phyloP scores from a whole-genome alignment of 1,139 yeast species.

The Hansenula sp. region DNA sequence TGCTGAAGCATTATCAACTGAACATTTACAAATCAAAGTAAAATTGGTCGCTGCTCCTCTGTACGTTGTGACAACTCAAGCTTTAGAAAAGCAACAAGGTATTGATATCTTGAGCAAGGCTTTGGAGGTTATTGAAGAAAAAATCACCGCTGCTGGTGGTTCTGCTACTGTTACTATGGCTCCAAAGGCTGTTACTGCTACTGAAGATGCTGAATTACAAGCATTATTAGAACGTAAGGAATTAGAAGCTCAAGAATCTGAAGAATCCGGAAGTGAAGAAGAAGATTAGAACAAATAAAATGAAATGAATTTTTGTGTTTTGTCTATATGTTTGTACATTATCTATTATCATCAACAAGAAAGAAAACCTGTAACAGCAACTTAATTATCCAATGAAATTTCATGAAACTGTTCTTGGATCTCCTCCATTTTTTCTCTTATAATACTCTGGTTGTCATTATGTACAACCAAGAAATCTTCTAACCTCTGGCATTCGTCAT shows the following conservation, averaged over 20 bases:
- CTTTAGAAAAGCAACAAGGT: constrained; percentile 89
- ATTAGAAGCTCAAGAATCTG: constrained; percentile 59
- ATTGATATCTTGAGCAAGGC: constrained; percentile 75
- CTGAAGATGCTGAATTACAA: constrained; percentile 97
- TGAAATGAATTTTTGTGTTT: background rate
- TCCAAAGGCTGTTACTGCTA: constrained; percentile 97
- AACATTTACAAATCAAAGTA: constrained; percentile 82
- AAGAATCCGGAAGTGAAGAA: constrained; percentile 37
- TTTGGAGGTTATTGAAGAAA: constrained; percentile 66
- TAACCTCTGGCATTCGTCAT: no score
- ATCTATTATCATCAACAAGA: no score
- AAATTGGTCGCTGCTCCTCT: constrained; percentile 97
- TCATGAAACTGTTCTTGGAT: no score
- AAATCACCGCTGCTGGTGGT: constrained; percentile 77
- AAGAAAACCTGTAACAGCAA: no score
- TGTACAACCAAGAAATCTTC: no score
- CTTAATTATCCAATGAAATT: no score
- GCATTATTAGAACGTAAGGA: constrained; percentile 82
- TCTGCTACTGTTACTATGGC: constrained; percentile 92
- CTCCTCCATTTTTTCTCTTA: no score
- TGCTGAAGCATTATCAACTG: constrained; percentile 83
- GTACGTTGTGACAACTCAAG: constrained; percentile 89
- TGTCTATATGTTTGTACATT: no score
- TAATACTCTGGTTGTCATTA: no score
- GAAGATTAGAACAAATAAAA: constrained; percentile 12